Conservation (phyloP, 2,329 filamentous ascomycete genomes). For the Monosporascus sp. region DNA sequence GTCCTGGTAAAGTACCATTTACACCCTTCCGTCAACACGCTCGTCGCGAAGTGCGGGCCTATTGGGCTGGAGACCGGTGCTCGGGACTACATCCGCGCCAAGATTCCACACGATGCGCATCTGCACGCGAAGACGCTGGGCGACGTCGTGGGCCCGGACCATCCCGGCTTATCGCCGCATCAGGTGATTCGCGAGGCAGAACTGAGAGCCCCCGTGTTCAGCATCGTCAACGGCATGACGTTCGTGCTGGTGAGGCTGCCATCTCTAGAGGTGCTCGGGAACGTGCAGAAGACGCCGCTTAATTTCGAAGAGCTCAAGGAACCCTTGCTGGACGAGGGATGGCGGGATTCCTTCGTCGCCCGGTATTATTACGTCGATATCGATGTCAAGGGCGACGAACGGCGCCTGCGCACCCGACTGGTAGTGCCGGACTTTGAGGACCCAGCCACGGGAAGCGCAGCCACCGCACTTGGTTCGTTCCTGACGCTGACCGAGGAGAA, state of each 20-base stretch:
- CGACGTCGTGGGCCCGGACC: constrained; percentile 21
- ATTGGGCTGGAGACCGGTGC: constrained; percentile 27
- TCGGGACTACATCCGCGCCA: constrained; percentile 44
- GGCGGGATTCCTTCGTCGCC: constrained; percentile 47
- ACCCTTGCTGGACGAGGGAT: constrained; percentile 46
- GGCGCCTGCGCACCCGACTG: constrained; percentile 54
- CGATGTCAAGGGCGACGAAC: constrained; percentile 18
- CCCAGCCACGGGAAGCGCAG: constrained; percentile 58
- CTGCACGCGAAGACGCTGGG: constrained; percentile 45
- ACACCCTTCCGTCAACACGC: constrained; percentile 32
- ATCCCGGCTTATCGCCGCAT: constrained; percentile 15
- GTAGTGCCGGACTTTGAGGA: constrained; percentile 48
- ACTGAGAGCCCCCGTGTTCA: constrained; percentile 43
- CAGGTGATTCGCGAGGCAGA: constrained; percentile 19
- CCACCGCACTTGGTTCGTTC: constrained; percentile 51
- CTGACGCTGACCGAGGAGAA: constrained; percentile 39
- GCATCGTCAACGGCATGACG: constrained; percentile 68
- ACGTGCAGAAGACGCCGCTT: constrained; percentile 28
- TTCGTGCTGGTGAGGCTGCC: constrained; percentile 63
- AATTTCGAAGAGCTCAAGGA: constrained; percentile 24
- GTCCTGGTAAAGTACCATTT: constrained; percentile 38
- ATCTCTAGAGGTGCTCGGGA: constrained; percentile 51
- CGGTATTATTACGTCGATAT: constrained; percentile 56
- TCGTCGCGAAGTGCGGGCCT: constrained; percentile 53
- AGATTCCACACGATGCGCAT: constrained; percentile 63